Percentiles rank a stretch among this genome's conserved stretches.
These are phyloP conservation scores for Penicillium subrubescens DNA, from an alignment of 495 filamentous ascomycete species.

Conservation along the genomic window DNA sequence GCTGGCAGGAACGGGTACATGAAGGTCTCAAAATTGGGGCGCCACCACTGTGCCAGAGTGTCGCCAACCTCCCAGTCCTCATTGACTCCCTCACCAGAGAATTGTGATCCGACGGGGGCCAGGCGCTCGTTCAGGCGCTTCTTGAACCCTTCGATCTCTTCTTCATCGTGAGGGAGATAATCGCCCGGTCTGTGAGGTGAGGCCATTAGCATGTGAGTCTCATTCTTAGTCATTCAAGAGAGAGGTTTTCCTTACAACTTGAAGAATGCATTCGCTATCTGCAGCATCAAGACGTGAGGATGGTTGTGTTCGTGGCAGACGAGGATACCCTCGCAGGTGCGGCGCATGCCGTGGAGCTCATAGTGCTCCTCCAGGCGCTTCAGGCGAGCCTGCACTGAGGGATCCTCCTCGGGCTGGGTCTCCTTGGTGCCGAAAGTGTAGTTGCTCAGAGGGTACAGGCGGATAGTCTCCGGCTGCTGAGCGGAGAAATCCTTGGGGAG, in stretches of 20 bases:
- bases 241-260: slow-evolving; percentile 62
- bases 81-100: slow-evolving; percentile 82
- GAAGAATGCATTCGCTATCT: slow-evolving; percentile 99
- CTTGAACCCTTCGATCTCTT: slow-evolving; percentile 94
- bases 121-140: slow-evolving; percentile 86
- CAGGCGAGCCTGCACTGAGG: slow-evolving; percentile 87
- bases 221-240: background rate
- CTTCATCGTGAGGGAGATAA: slow-evolving; percentile 86
- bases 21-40: slow-evolving; percentile 98
- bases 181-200: slow-evolving; percentile 71
- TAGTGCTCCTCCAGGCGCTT: slow-evolving; percentile 96
- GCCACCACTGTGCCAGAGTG: slow-evolving; percentile 96
- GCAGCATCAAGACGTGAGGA: slow-evolving; percentile 95
- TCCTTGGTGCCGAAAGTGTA: slow-evolving; percentile 99
- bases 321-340: slow-evolving; percentile 93
- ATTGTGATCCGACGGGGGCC: slow-evolving; percentile 84
- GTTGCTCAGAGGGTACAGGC: slow-evolving; percentile 93
- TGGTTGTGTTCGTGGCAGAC: slow-evolving; percentile 99
- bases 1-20: slow-evolving; percentile 98
- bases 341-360: slow-evolving; percentile 86
- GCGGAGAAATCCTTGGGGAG: slow-evolving; percentile 80
- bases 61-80: slow-evolving; percentile 93
- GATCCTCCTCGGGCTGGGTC: slow-evolving; percentile 96
- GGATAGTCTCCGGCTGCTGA: slow-evolving; percentile 88
- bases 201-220: slow-evolving; percentile 5